phyloP scores from a whole-genome alignment of 768 basidiomycete genomes.

The Psilocybe cyanescens region DNA sequence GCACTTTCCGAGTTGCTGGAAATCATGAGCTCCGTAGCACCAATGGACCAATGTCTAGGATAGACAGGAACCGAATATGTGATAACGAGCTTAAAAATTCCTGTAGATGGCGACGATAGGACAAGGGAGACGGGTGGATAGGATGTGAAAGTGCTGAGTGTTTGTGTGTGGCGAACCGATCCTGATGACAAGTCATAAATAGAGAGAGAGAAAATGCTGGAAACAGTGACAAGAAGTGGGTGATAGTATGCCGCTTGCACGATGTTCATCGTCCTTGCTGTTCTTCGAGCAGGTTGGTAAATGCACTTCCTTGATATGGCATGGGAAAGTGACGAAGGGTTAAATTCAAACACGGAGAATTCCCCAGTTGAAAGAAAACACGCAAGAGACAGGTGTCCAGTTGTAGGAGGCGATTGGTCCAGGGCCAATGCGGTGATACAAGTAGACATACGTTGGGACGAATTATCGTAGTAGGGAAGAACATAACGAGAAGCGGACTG shows the following conservation, averaged over 20 bases:
- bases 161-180: slow-evolving; percentile 59
- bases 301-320: slow-evolving; percentile 45
- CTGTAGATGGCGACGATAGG: slow-evolving; percentile 62
- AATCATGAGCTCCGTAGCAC: slow-evolving; percentile 78
- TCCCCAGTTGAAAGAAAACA: slow-evolving; percentile 72
- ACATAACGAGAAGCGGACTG: slow-evolving; percentile 8
- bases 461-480: slow-evolving; percentile 42
- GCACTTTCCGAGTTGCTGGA: slow-evolving; percentile 32
- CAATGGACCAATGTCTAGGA: slow-evolving; percentile 80
- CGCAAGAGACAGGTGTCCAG: slow-evolving; percentile 49
- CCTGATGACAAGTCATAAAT: slow-evolving; percentile 71
- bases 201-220: slow-evolving; percentile 66
- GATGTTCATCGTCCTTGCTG: slow-evolving; percentile 47
- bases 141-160: slow-evolving; percentile 76
- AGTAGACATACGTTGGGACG: slow-evolving; percentile 29
- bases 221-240: slow-evolving; percentile 75
- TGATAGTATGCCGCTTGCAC: slow-evolving; percentile 78
- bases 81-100: slow-evolving; percentile 72
- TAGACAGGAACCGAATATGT: slow-evolving; percentile 80
- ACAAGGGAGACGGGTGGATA: slow-evolving; percentile 82
- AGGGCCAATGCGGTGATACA: slow-evolving; percentile 69
- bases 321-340: slow-evolving; percentile 44
- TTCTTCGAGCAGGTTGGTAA: slow-evolving; percentile 49
- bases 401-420: slow-evolving; percentile 70
- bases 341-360: slow-evolving; percentile 61